A percentile compares a stretch with the other conserved stretches of the same genome.
Evolutionary conservation across 2,329 filamentous ascomycete genomes (phyloP).

Genomic region (Aciculosporium take): DNA sequence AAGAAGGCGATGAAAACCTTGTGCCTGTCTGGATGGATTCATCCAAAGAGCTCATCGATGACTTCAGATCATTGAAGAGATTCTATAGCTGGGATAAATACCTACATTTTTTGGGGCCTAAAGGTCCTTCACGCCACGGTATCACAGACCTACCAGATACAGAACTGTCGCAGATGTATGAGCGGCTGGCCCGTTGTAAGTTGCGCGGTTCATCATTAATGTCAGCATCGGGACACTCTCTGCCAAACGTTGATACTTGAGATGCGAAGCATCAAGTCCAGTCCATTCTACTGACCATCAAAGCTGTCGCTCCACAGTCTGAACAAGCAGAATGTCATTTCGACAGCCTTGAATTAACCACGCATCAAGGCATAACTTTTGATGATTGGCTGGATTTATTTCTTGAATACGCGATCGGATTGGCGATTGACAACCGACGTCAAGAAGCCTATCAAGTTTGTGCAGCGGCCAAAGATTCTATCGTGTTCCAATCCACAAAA

Average conservation of each 20-base stretch:
- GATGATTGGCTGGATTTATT: constrained; percentile 81
- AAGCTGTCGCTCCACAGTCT: constrained; percentile 8
- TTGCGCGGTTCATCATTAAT: constrained; percentile 6
- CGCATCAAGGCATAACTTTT: constrained; percentile 68
- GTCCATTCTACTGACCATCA: neutral
- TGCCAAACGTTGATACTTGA: no score
- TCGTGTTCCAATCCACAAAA: constrained; percentile 62
- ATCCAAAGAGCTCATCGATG: constrained; percentile 44
- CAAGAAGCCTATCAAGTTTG: constrained; percentile 69
- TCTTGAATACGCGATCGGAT: constrained; percentile 67
- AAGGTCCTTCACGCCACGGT: constrained; percentile 11
- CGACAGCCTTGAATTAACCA: constrained; percentile 3
- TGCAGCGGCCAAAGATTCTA: constrained; percentile 63
- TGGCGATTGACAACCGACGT: constrained; percentile 52
- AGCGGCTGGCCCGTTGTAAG: constrained; percentile 40
- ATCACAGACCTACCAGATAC: constrained; percentile 19
- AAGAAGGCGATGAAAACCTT: constrained; percentile 29
- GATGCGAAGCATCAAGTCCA: no score
- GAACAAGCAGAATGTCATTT: constrained; percentile 4
- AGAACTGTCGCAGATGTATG: constrained; percentile 40
- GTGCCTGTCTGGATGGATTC: constrained; percentile 41
- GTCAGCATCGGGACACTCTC: constrained; percentile 9
- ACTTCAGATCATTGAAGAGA: constrained; percentile 47
- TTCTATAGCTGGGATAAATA: constrained; percentile 57
- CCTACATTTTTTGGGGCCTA: constrained; percentile 37